Evolutionary conservation across 768 basidiomycete species (phyloP).

Genomic region (Termitomyces sp.): DNA sequence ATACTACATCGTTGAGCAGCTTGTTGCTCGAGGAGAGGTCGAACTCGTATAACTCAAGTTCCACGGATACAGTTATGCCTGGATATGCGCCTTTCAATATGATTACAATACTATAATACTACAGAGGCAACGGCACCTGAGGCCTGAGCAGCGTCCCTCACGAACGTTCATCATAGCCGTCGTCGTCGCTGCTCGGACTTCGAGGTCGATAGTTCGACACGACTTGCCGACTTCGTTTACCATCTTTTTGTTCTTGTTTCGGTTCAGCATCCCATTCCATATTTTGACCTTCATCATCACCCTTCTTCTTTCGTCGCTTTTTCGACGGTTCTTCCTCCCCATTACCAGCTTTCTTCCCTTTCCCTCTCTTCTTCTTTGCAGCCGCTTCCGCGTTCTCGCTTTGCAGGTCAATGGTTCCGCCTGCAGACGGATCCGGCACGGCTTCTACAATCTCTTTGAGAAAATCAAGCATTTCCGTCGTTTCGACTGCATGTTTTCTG

Average conservation of each 20-base stretch:
- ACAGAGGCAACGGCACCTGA: conserved; percentile 4
- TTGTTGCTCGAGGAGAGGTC: conserved; percentile 66
- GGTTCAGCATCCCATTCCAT: conserved; percentile 21
- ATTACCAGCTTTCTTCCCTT: conserved; percentile 42
- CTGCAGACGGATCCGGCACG: conserved; percentile 83
- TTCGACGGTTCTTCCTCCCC: conserved; percentile 35
- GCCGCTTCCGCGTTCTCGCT: conserved; percentile 45
- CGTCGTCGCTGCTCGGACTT: conserved; percentile 37
- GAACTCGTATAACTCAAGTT: conserved; percentile 57
- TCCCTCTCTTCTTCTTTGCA: conserved; percentile 54
- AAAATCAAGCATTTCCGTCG: conserved; percentile 88
- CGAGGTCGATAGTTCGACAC: conserved; percentile 29
- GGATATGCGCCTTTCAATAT: conserved; percentile 9
- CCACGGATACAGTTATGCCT: neutral
- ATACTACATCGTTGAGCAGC: conserved; percentile 71
- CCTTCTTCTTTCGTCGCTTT: conserved; percentile 47
- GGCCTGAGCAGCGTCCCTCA: conserved; percentile 13
- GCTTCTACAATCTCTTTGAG: conserved; percentile 85
- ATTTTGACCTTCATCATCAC: conserved; percentile 25
- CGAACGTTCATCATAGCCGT: conserved; percentile 38
- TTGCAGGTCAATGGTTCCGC: conserved; percentile 72
- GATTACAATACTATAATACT: conserved; percentile 15
- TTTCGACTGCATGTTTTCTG: conserved; percentile 91
- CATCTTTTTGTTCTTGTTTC: conserved; percentile 20
- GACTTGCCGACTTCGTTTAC: conserved; percentile 12